Conservation (phyloP, 129 eudicot species). For the Centella asiatica region DNA sequence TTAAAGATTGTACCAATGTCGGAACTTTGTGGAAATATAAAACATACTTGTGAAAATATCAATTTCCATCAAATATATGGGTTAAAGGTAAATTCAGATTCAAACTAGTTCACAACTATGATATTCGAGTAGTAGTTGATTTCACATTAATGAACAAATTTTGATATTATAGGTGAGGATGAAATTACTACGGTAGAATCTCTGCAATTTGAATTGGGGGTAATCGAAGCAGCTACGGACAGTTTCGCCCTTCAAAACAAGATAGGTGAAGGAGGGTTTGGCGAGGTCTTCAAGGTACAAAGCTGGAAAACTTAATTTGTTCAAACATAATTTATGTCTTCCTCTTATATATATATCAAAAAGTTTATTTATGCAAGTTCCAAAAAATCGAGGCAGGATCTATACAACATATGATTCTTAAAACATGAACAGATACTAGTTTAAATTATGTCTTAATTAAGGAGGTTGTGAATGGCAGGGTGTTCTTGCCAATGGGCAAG, state of each 20-base stretch:
- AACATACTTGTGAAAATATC: no score
- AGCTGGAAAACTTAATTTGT: neutral
- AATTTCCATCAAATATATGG: no score
- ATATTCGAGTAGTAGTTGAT: neutral
- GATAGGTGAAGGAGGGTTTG: slow-evolving; percentile 48
- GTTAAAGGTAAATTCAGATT: slow-evolving; percentile 11
- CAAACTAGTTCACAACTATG: neutral
- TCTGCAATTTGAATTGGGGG: slow-evolving; percentile 26
- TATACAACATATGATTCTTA: neutral
- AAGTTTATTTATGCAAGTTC: neutral
- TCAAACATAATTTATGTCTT: neutral
- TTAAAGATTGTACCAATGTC: no score
- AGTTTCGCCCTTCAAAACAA: slow-evolving; percentile 26
- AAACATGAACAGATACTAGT: neutral
- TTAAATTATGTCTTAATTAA: neutral
- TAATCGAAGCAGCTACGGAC: slow-evolving; percentile 29
- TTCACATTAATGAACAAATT: neutral
- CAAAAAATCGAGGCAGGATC: neutral
- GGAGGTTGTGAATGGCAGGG: slow-evolving; percentile 9
- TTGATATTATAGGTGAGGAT: neutral
- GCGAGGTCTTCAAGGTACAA: slow-evolving; percentile 37
- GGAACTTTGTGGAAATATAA: no score
- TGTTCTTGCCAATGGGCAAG: slow-evolving; percentile 10
- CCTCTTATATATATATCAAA: neutral
- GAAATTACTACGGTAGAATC: slow-evolving; percentile 24